phyloP scores from a whole-genome alignment of 2,329 filamentous ascomycete genomes.

The Alternaria arborescens region DNA sequence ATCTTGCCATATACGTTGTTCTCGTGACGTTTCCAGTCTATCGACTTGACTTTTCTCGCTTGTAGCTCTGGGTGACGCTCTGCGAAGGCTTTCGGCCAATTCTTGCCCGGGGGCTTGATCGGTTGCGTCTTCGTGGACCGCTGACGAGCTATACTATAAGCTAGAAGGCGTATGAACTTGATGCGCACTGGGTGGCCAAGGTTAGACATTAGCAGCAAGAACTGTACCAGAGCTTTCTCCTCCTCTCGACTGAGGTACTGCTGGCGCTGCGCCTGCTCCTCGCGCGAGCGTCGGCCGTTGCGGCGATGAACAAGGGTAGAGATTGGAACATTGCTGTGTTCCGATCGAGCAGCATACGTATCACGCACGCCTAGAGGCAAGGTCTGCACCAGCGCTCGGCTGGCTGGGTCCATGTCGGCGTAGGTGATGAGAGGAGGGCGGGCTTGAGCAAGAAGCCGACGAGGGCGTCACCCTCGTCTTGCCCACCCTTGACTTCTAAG shows the following conservation, averaged over 20 bases:
- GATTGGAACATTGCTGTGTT: conserved; percentile 3
- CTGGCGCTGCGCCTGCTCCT: not conserved
- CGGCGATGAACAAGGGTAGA: conserved; percentile 5
- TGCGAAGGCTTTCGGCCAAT: not conserved
- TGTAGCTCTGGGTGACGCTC: not conserved
- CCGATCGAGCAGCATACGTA: conserved; percentile 6
- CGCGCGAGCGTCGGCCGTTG: not conserved
- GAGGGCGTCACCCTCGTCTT: too few relatives aligned
- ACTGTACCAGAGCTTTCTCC: not conserved
- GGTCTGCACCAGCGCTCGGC: not conserved
- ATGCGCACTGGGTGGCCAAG: not conserved
- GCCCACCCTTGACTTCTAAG: too few relatives aligned
- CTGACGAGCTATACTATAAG: too few relatives aligned
- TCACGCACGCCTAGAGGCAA: not conserved
- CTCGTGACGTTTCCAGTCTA: not conserved
- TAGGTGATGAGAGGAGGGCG: too few relatives aligned
- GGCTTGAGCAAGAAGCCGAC: too few relatives aligned
- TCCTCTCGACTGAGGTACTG: not conserved
- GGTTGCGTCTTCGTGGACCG: too few relatives aligned
- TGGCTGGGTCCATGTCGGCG: not conserved
- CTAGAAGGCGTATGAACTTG: not conserved
- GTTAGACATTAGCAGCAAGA: not conserved
- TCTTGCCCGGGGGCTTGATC: not conserved
- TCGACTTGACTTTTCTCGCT: not conserved
- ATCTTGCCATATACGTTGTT: not conserved